Conservation (phyloP, 441 rosid genomes). For the Populus hybrid region DNA sequence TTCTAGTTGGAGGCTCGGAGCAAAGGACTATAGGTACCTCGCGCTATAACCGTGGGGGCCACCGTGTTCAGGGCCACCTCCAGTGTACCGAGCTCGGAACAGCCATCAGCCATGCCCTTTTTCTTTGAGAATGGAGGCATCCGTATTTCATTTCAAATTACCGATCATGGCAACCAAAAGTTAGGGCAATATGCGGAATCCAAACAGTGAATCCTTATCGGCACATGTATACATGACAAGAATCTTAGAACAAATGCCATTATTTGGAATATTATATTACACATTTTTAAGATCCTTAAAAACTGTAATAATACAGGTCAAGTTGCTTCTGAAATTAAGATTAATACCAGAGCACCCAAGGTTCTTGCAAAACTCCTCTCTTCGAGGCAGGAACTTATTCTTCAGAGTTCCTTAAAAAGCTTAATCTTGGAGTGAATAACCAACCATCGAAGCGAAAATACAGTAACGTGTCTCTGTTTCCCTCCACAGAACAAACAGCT, state of each 20-base stretch:
- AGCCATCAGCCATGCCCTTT: too few species aligned
- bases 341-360: not conserved
- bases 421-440: not conserved
- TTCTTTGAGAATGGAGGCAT: not conserved
- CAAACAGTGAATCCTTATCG: not conserved
- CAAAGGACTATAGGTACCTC: too few species aligned
- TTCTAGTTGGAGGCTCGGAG: too few species aligned
- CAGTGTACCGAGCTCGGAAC: too few species aligned
- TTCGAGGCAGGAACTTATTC: not conserved
- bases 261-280: not conserved
- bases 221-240: not conserved
- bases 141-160: not conserved
- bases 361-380: not conserved
- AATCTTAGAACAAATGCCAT: not conserved
- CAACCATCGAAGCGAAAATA: not conserved
- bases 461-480: not conserved
- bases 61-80: too few species aligned
- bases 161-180: not conserved
- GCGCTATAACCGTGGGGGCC: too few species aligned
- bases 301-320: not conserved
- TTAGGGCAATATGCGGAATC: not conserved
- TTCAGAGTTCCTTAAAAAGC: not conserved
- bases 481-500: not conserved
- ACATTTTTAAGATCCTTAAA: not conserved
- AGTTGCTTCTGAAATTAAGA: not conserved